These are phyloP conservation scores for Porodaedalea pini DNA, from an alignment of 1,284 basidiomycete genomes.

Conservation along the genomic window DNA sequence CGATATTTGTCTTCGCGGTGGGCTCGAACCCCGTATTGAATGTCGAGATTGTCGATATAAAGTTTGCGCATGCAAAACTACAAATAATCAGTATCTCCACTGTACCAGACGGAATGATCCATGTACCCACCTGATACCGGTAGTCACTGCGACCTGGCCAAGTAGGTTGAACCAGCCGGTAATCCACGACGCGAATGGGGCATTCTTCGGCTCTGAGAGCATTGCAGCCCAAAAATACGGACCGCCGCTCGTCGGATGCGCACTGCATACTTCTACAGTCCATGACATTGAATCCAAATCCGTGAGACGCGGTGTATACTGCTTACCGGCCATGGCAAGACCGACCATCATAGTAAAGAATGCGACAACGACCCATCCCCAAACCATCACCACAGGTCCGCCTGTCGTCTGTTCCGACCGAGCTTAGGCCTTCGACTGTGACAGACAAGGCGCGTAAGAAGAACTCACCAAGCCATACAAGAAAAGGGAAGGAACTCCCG, in stretches of 20 bases:
- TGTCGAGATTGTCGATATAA: slow-evolving; percentile 61
- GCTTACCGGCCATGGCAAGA: slow-evolving; percentile 62
- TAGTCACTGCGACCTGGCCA: slow-evolving; percentile 74
- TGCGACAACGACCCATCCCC: slow-evolving; percentile 68
- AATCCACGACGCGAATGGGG: slow-evolving; percentile 65
- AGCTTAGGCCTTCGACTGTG: background rate
- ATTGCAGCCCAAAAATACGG: slow-evolving; percentile 77
- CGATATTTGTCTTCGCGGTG: slow-evolving; percentile 56
- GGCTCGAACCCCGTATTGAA: slow-evolving; percentile 57
- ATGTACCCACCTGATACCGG: slow-evolving; percentile 55
- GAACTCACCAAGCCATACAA: slow-evolving; percentile 58
- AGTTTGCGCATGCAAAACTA: slow-evolving; percentile 66
- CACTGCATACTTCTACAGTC: slow-evolving; percentile 58
- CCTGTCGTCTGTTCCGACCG: slow-evolving; percentile 51
- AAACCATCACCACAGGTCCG: slow-evolving; percentile 70
- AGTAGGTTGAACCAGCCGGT: slow-evolving; percentile 75
- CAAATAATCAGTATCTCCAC: background rate
- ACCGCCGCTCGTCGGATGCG: slow-evolving; percentile 71
- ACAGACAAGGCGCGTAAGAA: background rate
- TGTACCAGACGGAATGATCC: background rate
- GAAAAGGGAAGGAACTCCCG: slow-evolving; percentile 64
- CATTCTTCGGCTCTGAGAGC: slow-evolving; percentile 52
- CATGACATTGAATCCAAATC: background rate
- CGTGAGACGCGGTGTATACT: background rate
- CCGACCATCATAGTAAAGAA: slow-evolving; percentile 65